These are phyloP conservation scores for Colletotrichum tanaceti DNA, from an alignment of 2,329 filamentous ascomycete genomes.

Conservation along the genomic window DNA sequence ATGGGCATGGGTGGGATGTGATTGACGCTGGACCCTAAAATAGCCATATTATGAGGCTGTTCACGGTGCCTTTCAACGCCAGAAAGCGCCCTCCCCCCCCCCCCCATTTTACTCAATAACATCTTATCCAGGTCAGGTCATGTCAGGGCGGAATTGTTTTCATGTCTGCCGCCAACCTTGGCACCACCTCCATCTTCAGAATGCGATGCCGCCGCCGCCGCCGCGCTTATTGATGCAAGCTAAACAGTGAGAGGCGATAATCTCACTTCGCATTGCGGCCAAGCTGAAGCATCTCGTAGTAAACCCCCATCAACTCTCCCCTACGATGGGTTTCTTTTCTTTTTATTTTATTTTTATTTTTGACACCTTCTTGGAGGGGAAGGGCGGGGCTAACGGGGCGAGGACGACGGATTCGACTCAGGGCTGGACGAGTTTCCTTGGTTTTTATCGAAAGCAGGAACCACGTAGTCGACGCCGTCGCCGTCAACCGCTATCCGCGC, in stretches of 20 bases:
- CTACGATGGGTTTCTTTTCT: no score
- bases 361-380: no score
- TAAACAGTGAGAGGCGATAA: neutral
- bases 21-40: conserved; percentile 7
- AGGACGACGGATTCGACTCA: neutral
- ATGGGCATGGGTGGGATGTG: neutral
- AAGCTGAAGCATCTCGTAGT: neutral
- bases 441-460: neutral
- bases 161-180: no score
- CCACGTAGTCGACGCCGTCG: conserved; percentile 2
- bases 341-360: no score
- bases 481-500: conserved; percentile 18
- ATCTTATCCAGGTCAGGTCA: neutral
- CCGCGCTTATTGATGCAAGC: neutral
- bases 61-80: neutral
- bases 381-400: neutral
- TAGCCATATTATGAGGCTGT: conserved; percentile 16
- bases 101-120: neutral
- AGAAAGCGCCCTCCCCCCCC: neutral
- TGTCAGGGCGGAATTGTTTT: neutral
- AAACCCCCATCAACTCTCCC: neutral
- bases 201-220: neutral
- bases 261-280: neutral
- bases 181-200: neutral
- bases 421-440: neutral